These are phyloP conservation scores for Pelargonium citronellum DNA, from an alignment of 441 rosid species.

Conservation along the genomic window DNA sequence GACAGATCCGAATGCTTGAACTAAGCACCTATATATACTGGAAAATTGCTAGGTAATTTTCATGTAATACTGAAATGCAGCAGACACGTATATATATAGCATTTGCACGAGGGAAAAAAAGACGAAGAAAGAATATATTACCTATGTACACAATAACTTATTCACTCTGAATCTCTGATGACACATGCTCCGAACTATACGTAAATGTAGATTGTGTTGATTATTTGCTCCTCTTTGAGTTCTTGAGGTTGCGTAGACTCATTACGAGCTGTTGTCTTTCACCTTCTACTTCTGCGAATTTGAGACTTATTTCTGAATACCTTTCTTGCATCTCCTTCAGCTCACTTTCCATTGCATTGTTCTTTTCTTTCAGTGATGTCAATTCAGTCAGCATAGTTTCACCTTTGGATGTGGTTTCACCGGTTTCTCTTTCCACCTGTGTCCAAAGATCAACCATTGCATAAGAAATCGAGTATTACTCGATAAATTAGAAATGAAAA, in stretches of 20 bases:
- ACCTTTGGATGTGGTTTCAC: no score
- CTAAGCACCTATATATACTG: constrained; percentile 20
- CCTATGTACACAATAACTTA: constrained; percentile 33
- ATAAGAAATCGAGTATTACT: background rate
- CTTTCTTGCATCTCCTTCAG: constrained; percentile 2
- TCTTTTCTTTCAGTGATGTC: background rate
- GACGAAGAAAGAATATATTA: constrained; percentile 12
- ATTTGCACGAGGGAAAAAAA: background rate
- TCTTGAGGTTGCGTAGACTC: background rate
- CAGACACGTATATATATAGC: background rate
- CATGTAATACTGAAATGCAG: background rate
- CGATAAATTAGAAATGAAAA: background rate
- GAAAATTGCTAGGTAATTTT: constrained; percentile 15
- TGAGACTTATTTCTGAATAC: background rate
- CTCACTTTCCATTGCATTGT: background rate
- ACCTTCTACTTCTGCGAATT: constrained; percentile 2
- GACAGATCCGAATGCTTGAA: constrained; percentile 19
- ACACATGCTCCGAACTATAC: background rate
- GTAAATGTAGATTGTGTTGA: background rate
- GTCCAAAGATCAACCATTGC: background rate
- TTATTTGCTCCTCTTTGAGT: constrained; percentile 3
- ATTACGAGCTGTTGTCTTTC: constrained; percentile 1
- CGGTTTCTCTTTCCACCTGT: background rate
- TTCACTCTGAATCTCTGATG: background rate
- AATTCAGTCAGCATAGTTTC: background rate